These are phyloP conservation scores for Eucalyptus coolabah DNA, from an alignment of 345 rosid species.

Conservation along the genomic window DNA sequence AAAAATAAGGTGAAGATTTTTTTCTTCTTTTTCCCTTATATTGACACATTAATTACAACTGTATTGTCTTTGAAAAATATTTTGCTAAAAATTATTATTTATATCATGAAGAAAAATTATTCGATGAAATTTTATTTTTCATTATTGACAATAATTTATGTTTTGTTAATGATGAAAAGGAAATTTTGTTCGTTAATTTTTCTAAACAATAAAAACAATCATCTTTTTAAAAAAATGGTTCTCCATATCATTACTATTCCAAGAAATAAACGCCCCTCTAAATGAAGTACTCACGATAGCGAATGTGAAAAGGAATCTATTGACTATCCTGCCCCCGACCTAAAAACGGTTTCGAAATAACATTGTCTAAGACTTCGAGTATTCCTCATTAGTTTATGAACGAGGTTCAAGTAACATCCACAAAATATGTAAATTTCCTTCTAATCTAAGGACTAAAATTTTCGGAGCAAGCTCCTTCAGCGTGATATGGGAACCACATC, in stretches of 20 bases:
- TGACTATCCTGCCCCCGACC: background rate
- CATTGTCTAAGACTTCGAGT: background rate
- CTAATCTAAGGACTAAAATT: background rate
- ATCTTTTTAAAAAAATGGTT: background rate
- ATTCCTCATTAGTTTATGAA: background rate
- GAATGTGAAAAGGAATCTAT: background rate
- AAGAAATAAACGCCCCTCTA: background rate
- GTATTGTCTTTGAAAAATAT: too few species aligned
- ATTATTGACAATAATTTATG: background rate
- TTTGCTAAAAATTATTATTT: too few species aligned
- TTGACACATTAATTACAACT: background rate
- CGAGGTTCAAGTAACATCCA: background rate
- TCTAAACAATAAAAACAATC: background rate
- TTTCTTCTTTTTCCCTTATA: background rate
- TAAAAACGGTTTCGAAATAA: background rate
- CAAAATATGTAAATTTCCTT: background rate
- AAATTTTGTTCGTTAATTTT: background rate
- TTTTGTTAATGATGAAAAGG: background rate
- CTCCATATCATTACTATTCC: background rate
- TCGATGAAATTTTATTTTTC: too few species aligned
- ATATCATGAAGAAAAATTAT: too few species aligned
- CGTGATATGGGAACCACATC: background rate
- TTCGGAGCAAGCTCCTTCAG: background rate
- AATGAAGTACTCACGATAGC: fast-evolving
- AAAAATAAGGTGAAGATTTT: background rate